phyloP scores from a whole-genome alignment of 495 filamentous ascomycete species.

The Cercophora newfieldiana region DNA sequence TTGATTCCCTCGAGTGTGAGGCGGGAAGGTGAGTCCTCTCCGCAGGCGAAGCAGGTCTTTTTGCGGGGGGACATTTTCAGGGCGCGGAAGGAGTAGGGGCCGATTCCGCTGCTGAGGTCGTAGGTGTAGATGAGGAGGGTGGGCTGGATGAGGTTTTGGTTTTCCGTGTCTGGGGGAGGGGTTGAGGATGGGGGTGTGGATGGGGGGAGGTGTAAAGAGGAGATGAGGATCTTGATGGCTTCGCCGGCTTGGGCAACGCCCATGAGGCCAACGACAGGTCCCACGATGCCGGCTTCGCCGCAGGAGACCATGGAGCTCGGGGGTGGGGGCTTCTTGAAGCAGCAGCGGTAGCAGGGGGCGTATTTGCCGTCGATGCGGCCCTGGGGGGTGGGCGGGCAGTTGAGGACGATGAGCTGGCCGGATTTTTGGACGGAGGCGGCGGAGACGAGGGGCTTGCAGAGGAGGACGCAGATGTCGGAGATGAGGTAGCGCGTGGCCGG shows the following conservation, averaged over 20 bases:
- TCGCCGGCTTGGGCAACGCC: constrained; percentile 89
- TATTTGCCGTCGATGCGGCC: constrained; percentile 34
- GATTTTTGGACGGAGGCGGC: constrained; percentile 84
- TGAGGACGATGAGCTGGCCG: constrained; percentile 86
- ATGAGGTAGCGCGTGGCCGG: constrained; percentile 89
- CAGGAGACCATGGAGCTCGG: constrained; percentile 75
- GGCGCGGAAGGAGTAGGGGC: constrained; percentile 66
- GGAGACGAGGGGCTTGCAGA: constrained; percentile 78
- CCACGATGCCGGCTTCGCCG: constrained; percentile 88
- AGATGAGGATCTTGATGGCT: constrained; percentile 76
- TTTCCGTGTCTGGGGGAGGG: not conserved
- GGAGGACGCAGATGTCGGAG: constrained; percentile 81
- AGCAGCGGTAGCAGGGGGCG: constrained; percentile 89
- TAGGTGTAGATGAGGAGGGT: constrained; percentile 72
- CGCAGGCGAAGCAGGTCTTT: constrained; percentile 73
- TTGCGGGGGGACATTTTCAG: constrained; percentile 69
- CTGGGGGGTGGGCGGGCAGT: constrained; percentile 56
- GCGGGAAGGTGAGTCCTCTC: constrained; percentile 47
- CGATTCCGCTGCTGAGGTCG: constrained; percentile 41
- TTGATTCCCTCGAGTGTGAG: constrained; percentile 63
- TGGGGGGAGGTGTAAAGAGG: constrained; percentile 30
- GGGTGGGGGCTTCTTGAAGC: constrained; percentile 86
- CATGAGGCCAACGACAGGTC: constrained; percentile 92
- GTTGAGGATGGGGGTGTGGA: constrained; percentile 3
- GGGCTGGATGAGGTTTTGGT: constrained; percentile 33